Base-by-base conservation (phyloP, 805 yeast species). In the Trichomonascus vanleenenianus region DNA sequence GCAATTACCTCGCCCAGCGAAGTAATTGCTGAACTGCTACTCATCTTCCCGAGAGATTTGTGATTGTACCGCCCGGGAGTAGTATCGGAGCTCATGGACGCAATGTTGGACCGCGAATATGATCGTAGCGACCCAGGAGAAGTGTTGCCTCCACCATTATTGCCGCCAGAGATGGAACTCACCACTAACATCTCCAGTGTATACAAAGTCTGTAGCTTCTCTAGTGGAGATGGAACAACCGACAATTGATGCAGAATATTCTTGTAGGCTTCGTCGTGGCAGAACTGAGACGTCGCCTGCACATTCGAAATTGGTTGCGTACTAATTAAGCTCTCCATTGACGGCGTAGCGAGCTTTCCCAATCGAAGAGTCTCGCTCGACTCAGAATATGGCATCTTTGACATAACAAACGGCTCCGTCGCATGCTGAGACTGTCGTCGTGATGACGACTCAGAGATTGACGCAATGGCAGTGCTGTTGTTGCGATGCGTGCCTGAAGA, bases 171-270 rank as follows among this genome's bases (percentile, higher is more conserved):
- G 9, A 56, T 40, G 3, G 60, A 53, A 1, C 53, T 43, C 2
- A 57, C 61, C 16, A 56, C 60, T 30, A 57, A 46, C 40, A 50
- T 44, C 31, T 52, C 61, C 5, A 57, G 51, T 40, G 57, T 55
- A 39, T 54, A 52, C 18, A 57, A 32, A n/a, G 48, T 44, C 9
- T 55, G 50, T 39, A 57, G 44, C 48, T 57, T 57, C 22, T 48
- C 56, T 20, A 50, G 32, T 2, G 61, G 61, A 7, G 61, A 57
- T 6, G 59, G 56, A 5, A 43, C 44, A 2, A 50, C 47, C 1
- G 61, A 57, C 12, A 57, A 45, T 41, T 50, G 47, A 16, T 47
- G 45, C 40, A 57, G 50, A 14, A 54, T 39, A 35, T 51, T 42
- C 22, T 45, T 43, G 39, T 56, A 57, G 5, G 60, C 58, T 5